A percentile compares a stretch with the other conserved stretches of the same genome.
Conservation (phyloP, 352 stramenopile species). For the Blastocystis hominis region DNA sequence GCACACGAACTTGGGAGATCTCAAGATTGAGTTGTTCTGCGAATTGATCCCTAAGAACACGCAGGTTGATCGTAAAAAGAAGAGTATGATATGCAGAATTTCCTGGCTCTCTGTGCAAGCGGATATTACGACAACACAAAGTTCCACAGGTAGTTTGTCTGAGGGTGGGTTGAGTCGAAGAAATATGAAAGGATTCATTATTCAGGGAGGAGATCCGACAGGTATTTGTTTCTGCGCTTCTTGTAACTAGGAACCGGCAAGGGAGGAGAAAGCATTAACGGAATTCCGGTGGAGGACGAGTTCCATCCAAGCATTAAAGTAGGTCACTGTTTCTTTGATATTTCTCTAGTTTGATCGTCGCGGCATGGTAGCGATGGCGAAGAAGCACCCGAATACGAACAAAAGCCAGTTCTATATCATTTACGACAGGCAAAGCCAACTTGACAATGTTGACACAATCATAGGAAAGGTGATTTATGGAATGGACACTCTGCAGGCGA, state of each 20-base stretch:
- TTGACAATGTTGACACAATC: background rate
- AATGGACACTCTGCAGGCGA: conserved; percentile 86
- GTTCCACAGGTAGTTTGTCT: background rate
- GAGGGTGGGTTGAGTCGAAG: background rate
- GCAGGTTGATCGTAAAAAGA: background rate
- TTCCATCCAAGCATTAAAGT: background rate
- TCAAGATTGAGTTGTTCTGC: conserved; percentile 53
- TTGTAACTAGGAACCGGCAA: background rate
- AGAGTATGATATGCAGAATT: background rate
- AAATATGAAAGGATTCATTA: conserved; percentile 5
- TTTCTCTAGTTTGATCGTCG: background rate
- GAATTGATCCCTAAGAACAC: conserved; percentile 13
- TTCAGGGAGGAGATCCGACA: background rate
- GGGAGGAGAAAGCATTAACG: background rate
- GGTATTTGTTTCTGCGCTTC: background rate
- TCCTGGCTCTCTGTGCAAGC: conserved; percentile 7
- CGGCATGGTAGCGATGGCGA: background rate
- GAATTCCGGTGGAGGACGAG: background rate
- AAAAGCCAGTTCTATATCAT: background rate
- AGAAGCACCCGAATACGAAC: conserved; percentile 6
- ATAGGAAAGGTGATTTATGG: conserved; percentile 59
- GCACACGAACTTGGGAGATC: conserved; percentile 51
- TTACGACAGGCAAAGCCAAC: background rate
- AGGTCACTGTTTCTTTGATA: background rate
- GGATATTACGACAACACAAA: conserved; percentile 53